Evolutionary conservation across 441 rosid species (phyloP).

Genomic region (Arabidopsis lyrata): DNA sequence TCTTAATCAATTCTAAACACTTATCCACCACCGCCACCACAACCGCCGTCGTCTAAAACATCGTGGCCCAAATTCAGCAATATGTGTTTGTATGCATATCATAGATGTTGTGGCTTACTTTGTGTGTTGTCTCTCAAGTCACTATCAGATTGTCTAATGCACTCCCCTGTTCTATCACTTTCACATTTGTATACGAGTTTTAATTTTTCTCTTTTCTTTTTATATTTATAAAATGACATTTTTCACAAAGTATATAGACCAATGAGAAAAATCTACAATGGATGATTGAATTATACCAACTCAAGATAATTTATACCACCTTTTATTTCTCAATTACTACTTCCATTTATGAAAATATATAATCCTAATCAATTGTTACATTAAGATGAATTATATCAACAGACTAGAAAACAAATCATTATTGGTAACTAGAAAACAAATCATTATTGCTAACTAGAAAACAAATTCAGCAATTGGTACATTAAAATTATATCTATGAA

Average conservation of each 20-base stretch:
- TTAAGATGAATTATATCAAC: background rate
- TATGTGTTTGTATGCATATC: background rate
- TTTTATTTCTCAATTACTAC: background rate
- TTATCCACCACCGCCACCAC: constrained; percentile 2
- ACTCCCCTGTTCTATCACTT: constrained; percentile 7
- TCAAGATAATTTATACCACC: too few relatives aligned
- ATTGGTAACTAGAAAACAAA: too few relatives aligned
- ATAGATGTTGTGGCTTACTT: background rate
- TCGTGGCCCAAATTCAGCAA: background rate
- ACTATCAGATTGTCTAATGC: constrained; percentile 5
- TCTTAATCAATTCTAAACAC: constrained; percentile 35
- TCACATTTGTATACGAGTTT: background rate
- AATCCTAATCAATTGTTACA: background rate
- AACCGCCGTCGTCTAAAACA: background rate
- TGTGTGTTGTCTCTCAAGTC: constrained; percentile 27
- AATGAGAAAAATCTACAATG: background rate
- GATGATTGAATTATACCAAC: background rate
- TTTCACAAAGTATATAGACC: background rate
- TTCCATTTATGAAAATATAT: background rate
- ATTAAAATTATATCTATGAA: too few relatives aligned
- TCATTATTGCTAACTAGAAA: too few relatives aligned
- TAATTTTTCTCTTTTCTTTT: background rate
- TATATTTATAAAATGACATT: background rate
- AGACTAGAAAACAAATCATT: background rate
- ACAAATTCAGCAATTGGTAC: too few relatives aligned